Evolutionary conservation across 2,329 filamentous ascomycete species (phyloP), one percentile per base, ranked within the genome.

Genomic region (Didymella arachidicola): DNA sequence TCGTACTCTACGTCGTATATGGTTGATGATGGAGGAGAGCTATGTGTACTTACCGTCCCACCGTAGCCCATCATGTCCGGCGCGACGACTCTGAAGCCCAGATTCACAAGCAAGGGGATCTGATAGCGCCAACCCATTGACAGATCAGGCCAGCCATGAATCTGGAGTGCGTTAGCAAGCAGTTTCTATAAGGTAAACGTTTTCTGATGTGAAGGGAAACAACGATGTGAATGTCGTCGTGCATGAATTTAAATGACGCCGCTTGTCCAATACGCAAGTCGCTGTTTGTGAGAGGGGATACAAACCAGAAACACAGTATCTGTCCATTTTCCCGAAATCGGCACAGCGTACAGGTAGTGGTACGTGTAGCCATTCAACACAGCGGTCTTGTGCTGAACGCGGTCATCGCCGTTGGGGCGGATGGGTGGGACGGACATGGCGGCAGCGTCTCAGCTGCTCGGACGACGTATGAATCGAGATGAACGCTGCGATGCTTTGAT

Each of bases 31-130:
- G 11, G 7, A 16, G 7, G n/a, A 39, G 2, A 7, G 14, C 4
- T 7, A 34, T 7, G 7, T 5, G 14, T 14, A 59, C 72, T 61
- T 74, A 85, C 89, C 26, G 91, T 95, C 58, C 86, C 84, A 26
- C 90, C 91, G 75, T 95, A 98, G 62, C 94, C 94, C 68, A 96
- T 84, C 82, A 93, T 89, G 77, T 97, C 92, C 0, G 92, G 90
- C 11, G 87, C 91, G 25, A 98, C 86, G 53, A 97, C 92, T 55
- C 90, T 86, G 64, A 94, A 85, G 22, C 89, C 89, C 56, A 92
- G 81, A 6, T 87, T 83, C 32, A 90, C 77, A 22, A 98, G 83
- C 67, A 87, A 78, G 0, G 93, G 93, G 59, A 97, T 90, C 77
- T 97, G 93, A 78, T 91, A 89, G 61, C 93, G 89, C 94, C 94